Evolutionary conservation across 805 yeast genomes (phyloP).

Genomic region (Grigorovia humatica): DNA sequence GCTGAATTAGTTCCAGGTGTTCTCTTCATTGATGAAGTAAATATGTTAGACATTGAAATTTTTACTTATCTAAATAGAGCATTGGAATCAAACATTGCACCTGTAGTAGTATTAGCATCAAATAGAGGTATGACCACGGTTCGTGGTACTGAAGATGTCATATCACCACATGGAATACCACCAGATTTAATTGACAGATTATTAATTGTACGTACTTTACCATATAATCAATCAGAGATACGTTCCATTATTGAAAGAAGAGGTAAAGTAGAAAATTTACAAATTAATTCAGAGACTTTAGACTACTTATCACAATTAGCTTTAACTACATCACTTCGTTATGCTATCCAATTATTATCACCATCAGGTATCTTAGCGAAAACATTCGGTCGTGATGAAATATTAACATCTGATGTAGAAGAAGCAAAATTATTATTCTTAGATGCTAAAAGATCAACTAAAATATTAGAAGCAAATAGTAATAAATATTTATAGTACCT

Average conservation of each 20-base stretch:
- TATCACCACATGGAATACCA: constrained; percentile 94
- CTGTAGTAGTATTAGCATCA: constrained; percentile 90
- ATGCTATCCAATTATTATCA: constrained; percentile 80
- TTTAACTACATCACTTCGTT: constrained; percentile 70
- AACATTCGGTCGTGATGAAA: constrained; percentile 60
- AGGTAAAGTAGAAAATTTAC: constrained; percentile 64
- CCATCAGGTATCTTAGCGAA: constrained; percentile 82
- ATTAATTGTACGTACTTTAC: constrained; percentile 82
- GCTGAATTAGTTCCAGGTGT: constrained; percentile 98
- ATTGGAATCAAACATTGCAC: constrained; percentile 82
- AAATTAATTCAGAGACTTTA: constrained; percentile 58
- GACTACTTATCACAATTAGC: constrained; percentile 68
- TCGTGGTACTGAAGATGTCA: constrained; percentile 77
- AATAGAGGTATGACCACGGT: constrained; percentile 89
- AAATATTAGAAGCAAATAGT: constrained; percentile 38
- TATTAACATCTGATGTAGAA: constrained; percentile 61
- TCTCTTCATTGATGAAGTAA: constrained; percentile 93
- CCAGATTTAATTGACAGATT: constrained; percentile 88
- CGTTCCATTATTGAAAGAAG: constrained; percentile 73
- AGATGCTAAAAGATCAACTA: constrained; percentile 75
- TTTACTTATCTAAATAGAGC: constrained; percentile 93
- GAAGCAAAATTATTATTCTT: constrained; percentile 76
- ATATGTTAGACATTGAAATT: constrained; percentile 95
- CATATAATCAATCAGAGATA: constrained; percentile 79
- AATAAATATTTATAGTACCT: constrained; percentile 27